Evolutionary conservation across 495 filamentous ascomycete species (phyloP), one percentile per base, ranked within the genome.

Genomic region (Pyrenula massariospora): DNA sequence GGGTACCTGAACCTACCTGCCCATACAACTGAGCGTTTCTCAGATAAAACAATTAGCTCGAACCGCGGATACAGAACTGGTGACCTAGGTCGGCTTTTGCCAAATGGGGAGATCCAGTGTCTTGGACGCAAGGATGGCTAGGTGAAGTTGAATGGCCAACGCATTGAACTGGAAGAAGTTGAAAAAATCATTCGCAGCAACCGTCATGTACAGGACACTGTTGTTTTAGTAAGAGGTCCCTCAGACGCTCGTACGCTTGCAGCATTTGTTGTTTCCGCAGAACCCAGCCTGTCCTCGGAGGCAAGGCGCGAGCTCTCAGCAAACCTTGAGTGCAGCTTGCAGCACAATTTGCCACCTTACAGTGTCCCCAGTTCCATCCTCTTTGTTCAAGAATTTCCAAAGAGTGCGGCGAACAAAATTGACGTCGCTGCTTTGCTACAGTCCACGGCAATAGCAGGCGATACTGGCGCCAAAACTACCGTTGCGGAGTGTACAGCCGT

Each of bases 21-120:
- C 22, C 78, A 80, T 61, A 83, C 78, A 8, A 68, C 66, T 0
- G 72, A 71, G 2, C 61, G 69, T 0, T 84, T 80, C 54, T 62
- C 83, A 2, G 55, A 65, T 1, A 62, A 70, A 19, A 68, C 73
- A 42, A 42, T 42, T 15, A 42, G 31, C 31, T 21, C 22, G 0
- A 21, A 25, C 54, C 57, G 56, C 48, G 63, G 72, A 50, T 71
- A 71, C 57, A 74, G 69, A 50, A 83, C 80, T 0, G 79, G 80
- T 0, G 76, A 83, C 56, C 63, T 83, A 8, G 81, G 74, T 15
- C 71, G 74, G 0, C 79, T 78, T 58, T 77, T 78, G 42, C 63
- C 67, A 0, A 71, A 80, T 57, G 77, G 79, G 3, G 67, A 68
- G 1, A 58, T 82, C 2, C 64, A 68, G 0, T 76, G 68, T 57